Evolutionary conservation across 257 asterid genomes (phyloP), one percentile per base, ranked within the genome.

Genomic region (Petunia axillaris): DNA sequence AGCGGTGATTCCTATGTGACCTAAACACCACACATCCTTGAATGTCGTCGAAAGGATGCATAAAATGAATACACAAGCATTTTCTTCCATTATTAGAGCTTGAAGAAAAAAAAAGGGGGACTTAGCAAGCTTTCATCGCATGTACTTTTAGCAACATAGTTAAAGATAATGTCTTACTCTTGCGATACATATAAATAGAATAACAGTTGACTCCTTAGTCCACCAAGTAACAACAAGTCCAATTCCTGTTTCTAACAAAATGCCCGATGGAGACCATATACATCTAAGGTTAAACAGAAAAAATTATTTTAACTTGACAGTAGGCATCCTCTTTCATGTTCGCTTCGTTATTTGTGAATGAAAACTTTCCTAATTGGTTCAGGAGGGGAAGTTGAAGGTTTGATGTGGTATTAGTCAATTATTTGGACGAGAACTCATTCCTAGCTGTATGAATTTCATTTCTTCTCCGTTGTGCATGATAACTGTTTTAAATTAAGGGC

Each of bases 341-440:
- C n/a, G 54, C 53, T 67, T 67, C 54, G n/a, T 67, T 15, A 14
- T 67, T 67, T 37, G 75, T 67, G 38, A 66, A 41, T 67, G 54
- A 41, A n/a, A 67, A 14, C 4, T 44, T 68, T 43, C 55, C 15
- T 8, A 39, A 41, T 7, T 8, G 37, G 46, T 43, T 43, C 46
- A 68, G 55, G n/a, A n/a, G 4, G n/a, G 55, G 6, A 68, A 68
- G 76, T 68, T 43, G 54, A 15, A 44, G 15, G 8, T 43, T 41
- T 4, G 8, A 53, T 48, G 41, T 54, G 11, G 10, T 38, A 37
- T 41, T 44, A 15, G 76, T 68, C 10, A 40, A 68, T 68, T 44
- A 68, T 67, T 67, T 67, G n/a, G 54, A 67, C 7, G 75, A 67
- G 54, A 67, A 67, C 75, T n/a, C 43, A 44, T 67, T 67, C 76